Evolutionary conservation across 768 basidiomycete species (phyloP).

Genomic region (Coprinellus micaceus): DNA sequence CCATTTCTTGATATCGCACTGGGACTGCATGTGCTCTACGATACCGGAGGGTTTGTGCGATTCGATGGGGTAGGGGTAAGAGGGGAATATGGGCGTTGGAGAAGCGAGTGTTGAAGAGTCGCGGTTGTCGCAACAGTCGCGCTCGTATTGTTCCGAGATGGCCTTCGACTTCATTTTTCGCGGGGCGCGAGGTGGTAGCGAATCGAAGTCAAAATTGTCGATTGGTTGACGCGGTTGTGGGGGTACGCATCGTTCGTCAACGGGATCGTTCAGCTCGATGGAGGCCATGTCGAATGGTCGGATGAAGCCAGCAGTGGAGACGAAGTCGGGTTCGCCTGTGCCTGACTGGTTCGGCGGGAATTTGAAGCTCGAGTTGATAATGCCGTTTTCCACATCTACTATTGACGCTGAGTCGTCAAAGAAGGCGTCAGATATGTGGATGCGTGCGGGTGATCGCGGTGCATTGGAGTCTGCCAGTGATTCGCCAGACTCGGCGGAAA

Average conservation of each 20-base stretch:
- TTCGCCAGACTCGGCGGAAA: slow-evolving; percentile 20
- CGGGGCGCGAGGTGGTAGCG: slow-evolving; percentile 33
- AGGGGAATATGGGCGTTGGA: not conserved
- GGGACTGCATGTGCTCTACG: slow-evolving; percentile 40
- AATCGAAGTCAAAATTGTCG: slow-evolving; percentile 41
- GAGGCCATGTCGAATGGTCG: slow-evolving; percentile 39
- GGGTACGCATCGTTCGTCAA: slow-evolving; percentile 6
- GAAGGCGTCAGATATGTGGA: slow-evolving; percentile 41
- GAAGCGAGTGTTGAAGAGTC: not conserved
- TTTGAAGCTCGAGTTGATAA: slow-evolving; percentile 16
- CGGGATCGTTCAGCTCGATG: slow-evolving; percentile 6
- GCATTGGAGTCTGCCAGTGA: slow-evolving; percentile 9
- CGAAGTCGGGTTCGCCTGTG: slow-evolving; percentile 21
- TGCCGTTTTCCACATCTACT: slow-evolving; percentile 31
- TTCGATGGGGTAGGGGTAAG: slow-evolving; percentile 17
- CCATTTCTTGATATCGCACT: slow-evolving; percentile 40
- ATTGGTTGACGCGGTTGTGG: slow-evolving; percentile 10
- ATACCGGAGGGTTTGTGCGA: slow-evolving; percentile 17
- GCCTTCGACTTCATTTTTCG: not conserved
- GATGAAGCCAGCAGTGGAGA: slow-evolving; percentile 47
- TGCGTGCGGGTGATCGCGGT: slow-evolving; percentile 14
- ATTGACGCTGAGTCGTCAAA: slow-evolving; percentile 23
- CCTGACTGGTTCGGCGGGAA: slow-evolving; percentile 13
- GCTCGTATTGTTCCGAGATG: slow-evolving; percentile 2
- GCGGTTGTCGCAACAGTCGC: slow-evolving; percentile 1